Evolutionary conservation across 805 yeast species (phyloP).

Genomic region (Barnettozyma salicaria): DNA sequence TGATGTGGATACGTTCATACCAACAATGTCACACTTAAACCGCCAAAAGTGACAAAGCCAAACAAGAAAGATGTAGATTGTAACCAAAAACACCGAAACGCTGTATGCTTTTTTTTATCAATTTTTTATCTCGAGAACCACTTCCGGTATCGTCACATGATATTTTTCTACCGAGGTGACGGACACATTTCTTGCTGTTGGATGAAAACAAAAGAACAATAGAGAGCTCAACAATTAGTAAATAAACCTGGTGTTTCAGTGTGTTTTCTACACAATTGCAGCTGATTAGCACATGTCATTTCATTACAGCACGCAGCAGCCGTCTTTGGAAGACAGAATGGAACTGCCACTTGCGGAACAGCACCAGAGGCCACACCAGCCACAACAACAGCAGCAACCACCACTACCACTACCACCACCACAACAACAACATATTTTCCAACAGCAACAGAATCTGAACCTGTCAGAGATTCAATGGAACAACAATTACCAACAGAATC

Average conservation of each 20-base stretch:
- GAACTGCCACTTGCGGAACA: constrained; percentile 5
- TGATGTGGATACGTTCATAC: constrained; percentile 84
- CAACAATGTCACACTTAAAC: neutral
- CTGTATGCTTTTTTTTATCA: no score
- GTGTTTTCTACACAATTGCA: no score
- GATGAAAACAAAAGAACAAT: no score
- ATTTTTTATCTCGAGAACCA: no score
- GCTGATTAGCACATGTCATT: no score
- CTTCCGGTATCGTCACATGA: no score
- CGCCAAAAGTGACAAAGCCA: no score
- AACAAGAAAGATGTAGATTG: no score
- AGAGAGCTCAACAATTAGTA: neutral
- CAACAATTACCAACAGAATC: constrained; percentile 17
- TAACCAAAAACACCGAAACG: no score
- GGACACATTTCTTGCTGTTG: no score
- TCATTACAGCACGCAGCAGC: constrained; percentile 21
- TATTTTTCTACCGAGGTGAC: no score
- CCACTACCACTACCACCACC: constrained; percentile 8
- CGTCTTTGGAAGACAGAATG: constrained; percentile 17
- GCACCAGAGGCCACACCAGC: constrained; percentile 5
- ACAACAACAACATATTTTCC: neutral
- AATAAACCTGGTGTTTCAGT: no score
- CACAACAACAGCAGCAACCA: constrained; percentile 6
- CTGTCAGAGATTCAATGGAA: constrained; percentile 23
- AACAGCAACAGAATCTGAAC: constrained; percentile 5